A percentile compares a stretch with the other conserved stretches of the same genome.
These are phyloP conservation scores for Paragyromitra xinjiangensis DNA, from an alignment of 495 filamentous ascomycete genomes.

Conservation along the genomic window DNA sequence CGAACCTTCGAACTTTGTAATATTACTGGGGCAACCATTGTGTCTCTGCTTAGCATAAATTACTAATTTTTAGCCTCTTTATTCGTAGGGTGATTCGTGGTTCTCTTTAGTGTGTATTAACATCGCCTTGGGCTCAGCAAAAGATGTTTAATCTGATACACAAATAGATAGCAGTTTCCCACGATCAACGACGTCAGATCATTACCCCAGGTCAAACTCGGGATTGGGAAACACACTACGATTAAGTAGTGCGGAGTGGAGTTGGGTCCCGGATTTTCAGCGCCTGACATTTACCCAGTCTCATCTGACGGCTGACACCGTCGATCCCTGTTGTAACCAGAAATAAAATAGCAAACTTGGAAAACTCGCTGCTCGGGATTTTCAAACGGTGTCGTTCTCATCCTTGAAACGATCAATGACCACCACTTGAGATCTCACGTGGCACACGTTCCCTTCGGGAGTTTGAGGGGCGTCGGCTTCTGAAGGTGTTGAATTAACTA, in stretches of 20 bases:
- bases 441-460: slow-evolving; percentile 13
- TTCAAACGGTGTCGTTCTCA: slow-evolving; percentile 22
- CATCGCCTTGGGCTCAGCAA: background rate
- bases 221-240: slow-evolving; percentile 9
- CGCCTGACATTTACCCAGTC: slow-evolving; percentile 37
- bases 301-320: slow-evolving; percentile 28
- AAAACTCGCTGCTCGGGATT: slow-evolving; percentile 34
- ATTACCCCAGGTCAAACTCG: slow-evolving; percentile 3
- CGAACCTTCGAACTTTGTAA: background rate
- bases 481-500: background rate
- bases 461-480: background rate
- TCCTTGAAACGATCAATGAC: slow-evolving; percentile 49
- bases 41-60: background rate
- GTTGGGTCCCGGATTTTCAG: slow-evolving; percentile 43
- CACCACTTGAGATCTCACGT: slow-evolving; percentile 41
- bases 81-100: background rate
- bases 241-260: slow-evolving; percentile 10
- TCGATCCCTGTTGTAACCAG: slow-evolving; percentile 33
- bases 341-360: slow-evolving; percentile 32
- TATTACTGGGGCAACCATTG: background rate
- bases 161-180: background rate
- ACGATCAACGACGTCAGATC: slow-evolving; percentile 34
- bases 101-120: background rate
- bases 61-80: background rate
- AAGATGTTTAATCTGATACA: background rate